A percentile compares a stretch with the other conserved stretches of the same genome.
Conservation (phyloP, 192 early-diverging fungal genomes). For the Thamnidium elegans region DNA sequence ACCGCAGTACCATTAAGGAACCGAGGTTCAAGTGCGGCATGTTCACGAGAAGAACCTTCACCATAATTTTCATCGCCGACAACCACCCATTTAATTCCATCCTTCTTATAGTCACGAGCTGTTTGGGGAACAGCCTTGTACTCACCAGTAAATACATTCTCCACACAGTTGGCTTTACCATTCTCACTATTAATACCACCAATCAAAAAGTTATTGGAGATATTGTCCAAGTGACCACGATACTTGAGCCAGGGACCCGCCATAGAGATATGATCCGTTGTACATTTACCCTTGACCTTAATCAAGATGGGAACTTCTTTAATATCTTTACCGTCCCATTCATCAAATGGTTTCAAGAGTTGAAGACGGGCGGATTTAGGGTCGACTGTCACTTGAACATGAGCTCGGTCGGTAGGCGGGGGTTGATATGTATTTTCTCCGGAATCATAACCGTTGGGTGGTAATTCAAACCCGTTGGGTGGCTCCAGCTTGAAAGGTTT, state of each 20-base stretch:
- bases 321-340: conserved; percentile 90
- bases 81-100: conserved; percentile 86
- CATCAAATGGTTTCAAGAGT: conserved; percentile 78
- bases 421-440: conserved; percentile 94
- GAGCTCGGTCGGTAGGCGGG: conserved; percentile 78
- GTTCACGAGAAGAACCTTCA: conserved; percentile 98
- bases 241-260: conserved; percentile 92
- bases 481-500: conserved; percentile 91
- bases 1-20: conserved; percentile 92
- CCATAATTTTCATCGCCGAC: conserved; percentile 99
- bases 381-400: conserved; percentile 71
- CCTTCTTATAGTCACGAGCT: conserved; percentile 94
- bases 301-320: conserved; percentile 82
- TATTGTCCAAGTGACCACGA: conserved; percentile 98
- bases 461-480: conserved; percentile 86
- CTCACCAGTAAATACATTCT: conserved; percentile 69
- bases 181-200: conserved; percentile 93
- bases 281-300: conserved; percentile 98
- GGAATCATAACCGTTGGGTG: conserved; percentile 89
- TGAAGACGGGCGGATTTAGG: conserved; percentile 91
- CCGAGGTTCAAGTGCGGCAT: conserved; percentile 96
- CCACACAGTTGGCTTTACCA: conserved; percentile 69
- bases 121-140: conserved; percentile 89
- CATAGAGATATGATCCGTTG: conserved; percentile 97
- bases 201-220: conserved; percentile 99